Percentiles rank a stretch among this genome's conserved stretches.
Evolutionary conservation across 176 grass and related monocot species (phyloP).

Genomic region (Musa troglodytarum): DNA sequence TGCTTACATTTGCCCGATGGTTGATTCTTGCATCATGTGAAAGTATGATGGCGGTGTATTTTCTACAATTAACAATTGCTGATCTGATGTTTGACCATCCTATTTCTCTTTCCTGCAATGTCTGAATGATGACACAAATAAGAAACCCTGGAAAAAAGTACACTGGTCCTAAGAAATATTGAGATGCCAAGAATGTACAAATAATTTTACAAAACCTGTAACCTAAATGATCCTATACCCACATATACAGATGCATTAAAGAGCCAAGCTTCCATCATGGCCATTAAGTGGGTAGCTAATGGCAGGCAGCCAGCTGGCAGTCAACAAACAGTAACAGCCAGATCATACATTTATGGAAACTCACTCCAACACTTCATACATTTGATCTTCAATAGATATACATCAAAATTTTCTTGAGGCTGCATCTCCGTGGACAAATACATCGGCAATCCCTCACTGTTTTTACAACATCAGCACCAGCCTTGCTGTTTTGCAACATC

Average conservation of each 20-base stretch:
- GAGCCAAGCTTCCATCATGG: not conserved
- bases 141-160: not conserved
- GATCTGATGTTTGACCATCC: not conserved
- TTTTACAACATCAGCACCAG: not conserved
- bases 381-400: not conserved
- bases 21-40: not conserved
- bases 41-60: not conserved
- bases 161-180: not conserved
- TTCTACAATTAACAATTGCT: not conserved
- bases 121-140: not conserved
- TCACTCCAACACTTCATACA: not conserved
- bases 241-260: not conserved
- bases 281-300: not conserved
- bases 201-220: slow-evolving; percentile 7
- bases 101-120: not conserved
- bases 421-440: not conserved
- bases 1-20: not conserved
- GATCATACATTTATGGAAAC: not conserved
- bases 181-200: slow-evolving; percentile 5
- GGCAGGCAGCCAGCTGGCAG: not conserved
- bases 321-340: not conserved
- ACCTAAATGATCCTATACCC: slow-evolving; percentile 7
- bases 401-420: slow-evolving; percentile 1
- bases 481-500: not conserved
- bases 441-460: not conserved